A percentile compares a stretch with the other conserved stretches of the same genome.
These are phyloP conservation scores for Stevia rebaudiana DNA, from an alignment of 140 eudicot genomes.

Conservation along the genomic window DNA sequence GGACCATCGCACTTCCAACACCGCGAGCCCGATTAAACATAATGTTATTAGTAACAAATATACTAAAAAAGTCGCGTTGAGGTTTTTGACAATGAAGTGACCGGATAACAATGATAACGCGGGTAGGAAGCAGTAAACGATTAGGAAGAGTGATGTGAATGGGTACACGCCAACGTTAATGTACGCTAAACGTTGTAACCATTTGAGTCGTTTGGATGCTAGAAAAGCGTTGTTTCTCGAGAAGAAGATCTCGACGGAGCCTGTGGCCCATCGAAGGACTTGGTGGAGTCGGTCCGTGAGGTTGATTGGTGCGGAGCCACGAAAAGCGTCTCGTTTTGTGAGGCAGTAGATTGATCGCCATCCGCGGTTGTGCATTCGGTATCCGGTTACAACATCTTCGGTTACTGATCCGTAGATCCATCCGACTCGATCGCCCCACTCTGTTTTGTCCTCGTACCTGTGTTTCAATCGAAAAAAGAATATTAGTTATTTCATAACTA, in stretches of 20 bases:
- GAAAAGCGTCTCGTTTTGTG: constrained; percentile 46
- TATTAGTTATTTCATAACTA: no score
- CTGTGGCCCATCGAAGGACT: constrained; percentile 66
- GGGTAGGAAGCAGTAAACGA: constrained; percentile 64
- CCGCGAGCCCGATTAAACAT: constrained; percentile 42
- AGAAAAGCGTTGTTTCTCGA: constrained; percentile 51
- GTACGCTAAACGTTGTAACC: constrained; percentile 52
- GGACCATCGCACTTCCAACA: constrained; percentile 60
- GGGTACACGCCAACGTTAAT: constrained; percentile 54
- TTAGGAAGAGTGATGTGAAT: constrained; percentile 53
- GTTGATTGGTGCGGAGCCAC: constrained; percentile 58
- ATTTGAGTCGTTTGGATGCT: constrained; percentile 34
- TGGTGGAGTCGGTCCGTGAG: constrained; percentile 63
- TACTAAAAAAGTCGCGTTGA: constrained; percentile 37
- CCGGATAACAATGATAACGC: constrained; percentile 69
- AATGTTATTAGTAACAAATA: constrained; percentile 45
- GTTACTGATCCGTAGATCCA: constrained; percentile 72
- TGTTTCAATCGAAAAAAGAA: neutral
- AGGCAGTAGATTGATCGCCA: constrained; percentile 56
- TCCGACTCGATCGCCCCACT: constrained; percentile 66
- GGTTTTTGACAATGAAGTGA: constrained; percentile 53
- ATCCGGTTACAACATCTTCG: constrained; percentile 59
- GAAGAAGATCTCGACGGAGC: constrained; percentile 59
- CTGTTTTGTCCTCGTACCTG: constrained; percentile 64
- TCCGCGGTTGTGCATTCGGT: constrained; percentile 64